Percentiles rank a stretch among this genome's conserved stretches.
These are phyloP conservation scores for Sapria himalayana DNA, from an alignment of 345 rosid species.

Conservation along the genomic window DNA sequence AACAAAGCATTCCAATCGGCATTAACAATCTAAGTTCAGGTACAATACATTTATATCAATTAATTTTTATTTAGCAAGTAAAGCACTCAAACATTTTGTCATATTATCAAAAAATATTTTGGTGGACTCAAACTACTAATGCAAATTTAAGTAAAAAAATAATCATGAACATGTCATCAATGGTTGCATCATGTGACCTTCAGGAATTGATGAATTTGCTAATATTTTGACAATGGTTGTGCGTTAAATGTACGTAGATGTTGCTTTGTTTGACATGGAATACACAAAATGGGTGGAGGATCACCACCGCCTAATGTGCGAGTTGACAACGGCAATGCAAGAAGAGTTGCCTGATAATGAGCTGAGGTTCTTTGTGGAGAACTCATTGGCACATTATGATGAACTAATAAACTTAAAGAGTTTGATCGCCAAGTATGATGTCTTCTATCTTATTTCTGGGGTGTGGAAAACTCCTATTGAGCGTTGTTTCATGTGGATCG, in stretches of 20 bases:
- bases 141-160: too few relatives aligned
- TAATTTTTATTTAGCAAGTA: not conserved
- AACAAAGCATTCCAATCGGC: constrained; percentile 50
- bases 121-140: too few relatives aligned
- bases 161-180: too few relatives aligned
- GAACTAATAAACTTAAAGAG: constrained; percentile 58
- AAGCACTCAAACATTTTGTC: too few relatives aligned
- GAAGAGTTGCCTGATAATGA: constrained; percentile 76
- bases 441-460: constrained; percentile 83
- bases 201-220: too few relatives aligned
- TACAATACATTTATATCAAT: constrained; percentile 8
- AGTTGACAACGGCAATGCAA: constrained; percentile 81
- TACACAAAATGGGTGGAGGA: constrained; percentile 81
- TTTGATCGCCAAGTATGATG: constrained; percentile 66
- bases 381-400: constrained; percentile 59
- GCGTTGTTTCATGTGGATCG: constrained; percentile 98
- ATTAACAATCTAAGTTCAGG: constrained; percentile 41
- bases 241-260: constrained; percentile 18
- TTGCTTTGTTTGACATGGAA: constrained; percentile 73
- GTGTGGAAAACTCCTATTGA: constrained; percentile 96
- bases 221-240: not conserved
- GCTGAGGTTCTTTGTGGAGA: constrained; percentile 64
- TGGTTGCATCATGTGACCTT: too few relatives aligned
- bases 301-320: constrained; percentile 56
- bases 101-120: too few relatives aligned